These are phyloP conservation scores for Nakazawaea pomicola DNA, from an alignment of 805 yeast species.

Conservation along the genomic window DNA sequence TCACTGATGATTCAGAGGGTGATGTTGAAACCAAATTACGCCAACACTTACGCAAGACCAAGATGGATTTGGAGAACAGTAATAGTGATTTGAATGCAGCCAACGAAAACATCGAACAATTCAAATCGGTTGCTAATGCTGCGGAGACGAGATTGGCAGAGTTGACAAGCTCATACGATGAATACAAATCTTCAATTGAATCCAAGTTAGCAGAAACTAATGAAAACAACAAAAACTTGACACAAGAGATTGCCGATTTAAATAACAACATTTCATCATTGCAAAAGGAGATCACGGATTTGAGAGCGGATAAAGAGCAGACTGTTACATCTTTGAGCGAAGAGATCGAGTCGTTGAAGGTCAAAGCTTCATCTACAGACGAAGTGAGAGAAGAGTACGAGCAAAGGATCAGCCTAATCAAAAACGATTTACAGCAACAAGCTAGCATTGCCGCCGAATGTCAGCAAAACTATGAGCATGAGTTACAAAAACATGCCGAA, in stretches of 20 bases:
- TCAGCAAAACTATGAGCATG: slow-evolving; percentile 51
- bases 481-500: slow-evolving; percentile 50
- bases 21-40: slow-evolving; percentile 23
- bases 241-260: slow-evolving; percentile 14
- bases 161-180: slow-evolving; percentile 50
- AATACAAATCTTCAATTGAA: slow-evolving; percentile 25
- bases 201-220: slow-evolving; percentile 1
- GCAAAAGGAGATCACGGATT: slow-evolving; percentile 18
- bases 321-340: slow-evolving; percentile 3
- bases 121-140: slow-evolving; percentile 56
- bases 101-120: slow-evolving; percentile 52
- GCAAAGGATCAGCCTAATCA: slow-evolving; percentile 24
- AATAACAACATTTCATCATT: slow-evolving; percentile 19
- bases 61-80: slow-evolving; percentile 39
- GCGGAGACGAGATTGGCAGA: slow-evolving; percentile 61
- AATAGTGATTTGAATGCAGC: slow-evolving; percentile 53
- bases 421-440: slow-evolving; percentile 38
- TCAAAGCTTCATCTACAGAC: slow-evolving; percentile 20
- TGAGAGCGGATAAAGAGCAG: slow-evolving; percentile 15
- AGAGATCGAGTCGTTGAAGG: slow-evolving; percentile 15
- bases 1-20: slow-evolving; percentile 13
- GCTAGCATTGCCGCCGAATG: slow-evolving; percentile 40
- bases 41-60: slow-evolving; percentile 10
- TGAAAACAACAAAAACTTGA: slow-evolving; percentile 15
- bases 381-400: slow-evolving; percentile 25